Evolutionary conservation across 768 basidiomycete species (phyloP).

Genomic region (Leucosporidium scottii): DNA sequence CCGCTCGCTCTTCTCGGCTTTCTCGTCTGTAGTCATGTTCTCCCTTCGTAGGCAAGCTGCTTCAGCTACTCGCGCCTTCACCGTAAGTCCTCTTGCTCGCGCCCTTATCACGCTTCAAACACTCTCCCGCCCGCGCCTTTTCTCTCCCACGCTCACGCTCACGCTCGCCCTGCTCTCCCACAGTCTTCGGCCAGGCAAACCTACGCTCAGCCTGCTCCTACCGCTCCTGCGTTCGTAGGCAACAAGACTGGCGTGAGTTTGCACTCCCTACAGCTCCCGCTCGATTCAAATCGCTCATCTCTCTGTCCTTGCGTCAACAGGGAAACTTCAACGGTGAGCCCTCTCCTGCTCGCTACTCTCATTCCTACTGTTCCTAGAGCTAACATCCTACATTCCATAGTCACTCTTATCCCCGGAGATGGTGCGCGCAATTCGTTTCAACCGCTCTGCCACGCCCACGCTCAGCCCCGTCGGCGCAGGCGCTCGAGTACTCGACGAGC

Average conservation of each 20-base stretch:
- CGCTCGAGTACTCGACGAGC: not conserved
- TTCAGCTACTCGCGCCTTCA: too few relatives aligned
- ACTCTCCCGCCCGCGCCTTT: too few relatives aligned
- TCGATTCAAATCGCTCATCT: not conserved
- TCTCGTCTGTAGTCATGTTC: not conserved
- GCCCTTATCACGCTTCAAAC: too few relatives aligned
- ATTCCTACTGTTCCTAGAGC: too few relatives aligned
- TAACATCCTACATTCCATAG: not conserved
- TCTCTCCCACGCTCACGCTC: too few relatives aligned
- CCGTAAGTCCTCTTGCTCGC: too few relatives aligned
- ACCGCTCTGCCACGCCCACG: too few relatives aligned
- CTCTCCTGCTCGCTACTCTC: slow-evolving; percentile 56
- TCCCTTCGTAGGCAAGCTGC: not conserved
- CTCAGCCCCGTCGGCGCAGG: too few relatives aligned
- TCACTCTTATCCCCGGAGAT: slow-evolving; percentile 94
- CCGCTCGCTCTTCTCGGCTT: not conserved
- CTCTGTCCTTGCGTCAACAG: not conserved
- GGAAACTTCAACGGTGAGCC: slow-evolving; percentile 17
- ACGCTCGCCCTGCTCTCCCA: too few relatives aligned
- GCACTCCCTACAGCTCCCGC: not conserved
- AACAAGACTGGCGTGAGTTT: not conserved
- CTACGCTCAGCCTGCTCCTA: not conserved
- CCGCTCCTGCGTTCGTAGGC: not conserved
- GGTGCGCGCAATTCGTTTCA: slow-evolving; percentile 50
- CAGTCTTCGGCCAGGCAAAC: not conserved